Evolutionary conservation across 306 rosid genomes (phyloP), one percentile per base, ranked within the genome.

Genomic region (Neltuma alba): DNA sequence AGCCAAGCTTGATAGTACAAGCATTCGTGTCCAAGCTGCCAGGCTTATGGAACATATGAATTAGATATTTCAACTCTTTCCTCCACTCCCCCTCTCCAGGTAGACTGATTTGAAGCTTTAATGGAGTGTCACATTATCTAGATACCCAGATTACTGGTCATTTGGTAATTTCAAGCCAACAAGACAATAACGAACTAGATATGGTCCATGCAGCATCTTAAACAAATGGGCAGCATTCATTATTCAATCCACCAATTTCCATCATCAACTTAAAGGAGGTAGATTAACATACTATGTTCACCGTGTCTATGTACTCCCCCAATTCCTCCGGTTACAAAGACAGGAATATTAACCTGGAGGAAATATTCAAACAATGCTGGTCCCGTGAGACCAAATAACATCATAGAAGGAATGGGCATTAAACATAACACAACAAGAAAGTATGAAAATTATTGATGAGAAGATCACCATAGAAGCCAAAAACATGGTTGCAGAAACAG

Each of bases 241-340:
- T 77, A 81, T 27, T 64, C 63, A 72, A 61, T 82, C 20, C 28
- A 9, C 45, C 23, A 44, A 75, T 42, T 75, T 72, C 54, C 58
- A 62, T 48, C 66, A 69, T 16, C 61, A 78, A 74, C 61, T 74
- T 61, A 61, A 41, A 80, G 28, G 23, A 79, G 75, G 76, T n/a
- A n/a, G n/a, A n/a, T 77, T 70, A 82, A 75, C 97, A 11, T 89
- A 94, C 97, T 91, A n/a, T 81, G 50, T 83, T 92, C 94, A 37
- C 97, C 93, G 65, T 92, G 92, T 74, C 95, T 88, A 85, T 92
- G 97, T 28, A 95, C 99, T 81, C 99, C 99, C 72, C 99, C 99
- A 58, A 92, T 87, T 20, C 99, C 97, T 30, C 99, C 98, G 30
- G 98, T 94, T 21, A 94, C 98, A 80, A 92, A 94, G 63, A 92